Percentiles rank a stretch among this genome's conserved stretches.
phyloP scores from a whole-genome alignment of 345 rosid species.

The Barbarea vulgaris region DNA sequence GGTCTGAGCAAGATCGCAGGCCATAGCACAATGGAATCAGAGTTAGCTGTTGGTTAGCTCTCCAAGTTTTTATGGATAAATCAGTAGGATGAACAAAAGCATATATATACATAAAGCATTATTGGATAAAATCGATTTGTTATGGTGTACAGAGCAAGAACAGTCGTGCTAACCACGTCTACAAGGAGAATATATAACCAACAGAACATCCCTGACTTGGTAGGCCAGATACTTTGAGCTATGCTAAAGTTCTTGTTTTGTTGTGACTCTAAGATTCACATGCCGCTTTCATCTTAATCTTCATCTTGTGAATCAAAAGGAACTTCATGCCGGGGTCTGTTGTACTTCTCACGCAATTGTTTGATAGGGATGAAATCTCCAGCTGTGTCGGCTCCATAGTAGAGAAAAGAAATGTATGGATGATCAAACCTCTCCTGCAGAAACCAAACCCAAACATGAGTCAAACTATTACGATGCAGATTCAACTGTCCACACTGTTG shows the following conservation, averaged over 20 bases:
- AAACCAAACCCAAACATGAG: constrained; percentile 19
- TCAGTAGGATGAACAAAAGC: background rate
- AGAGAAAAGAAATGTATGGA: constrained; percentile 78
- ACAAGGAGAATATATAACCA: background rate
- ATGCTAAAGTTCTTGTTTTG: background rate
- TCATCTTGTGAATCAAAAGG: constrained; percentile 64
- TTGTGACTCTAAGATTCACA: constrained; percentile 25
- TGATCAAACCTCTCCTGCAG: constrained; percentile 89
- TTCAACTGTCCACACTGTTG: background rate
- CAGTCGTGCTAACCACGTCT: background rate
- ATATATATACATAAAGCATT: constrained; percentile 26
- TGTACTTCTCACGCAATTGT: constrained; percentile 86
- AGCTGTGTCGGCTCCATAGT: constrained; percentile 78
- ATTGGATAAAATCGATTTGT: constrained; percentile 19
- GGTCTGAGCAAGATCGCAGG: constrained; percentile 64
- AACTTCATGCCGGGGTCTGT: constrained; percentile 73
- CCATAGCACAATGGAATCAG: constrained; percentile 57
- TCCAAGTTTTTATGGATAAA: background rate
- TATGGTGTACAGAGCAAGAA: constrained; percentile 23
- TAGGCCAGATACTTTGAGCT: background rate
- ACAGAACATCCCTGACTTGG: too few species aligned
- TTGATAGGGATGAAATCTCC: constrained; percentile 94
- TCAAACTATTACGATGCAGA: constrained; percentile 1
- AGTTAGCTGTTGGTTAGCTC: constrained; percentile 10
- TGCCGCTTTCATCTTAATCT: constrained; percentile 30